phyloP scores from a whole-genome alignment of 2,329 filamentous ascomycete genomes.

The Venturia asperata region DNA sequence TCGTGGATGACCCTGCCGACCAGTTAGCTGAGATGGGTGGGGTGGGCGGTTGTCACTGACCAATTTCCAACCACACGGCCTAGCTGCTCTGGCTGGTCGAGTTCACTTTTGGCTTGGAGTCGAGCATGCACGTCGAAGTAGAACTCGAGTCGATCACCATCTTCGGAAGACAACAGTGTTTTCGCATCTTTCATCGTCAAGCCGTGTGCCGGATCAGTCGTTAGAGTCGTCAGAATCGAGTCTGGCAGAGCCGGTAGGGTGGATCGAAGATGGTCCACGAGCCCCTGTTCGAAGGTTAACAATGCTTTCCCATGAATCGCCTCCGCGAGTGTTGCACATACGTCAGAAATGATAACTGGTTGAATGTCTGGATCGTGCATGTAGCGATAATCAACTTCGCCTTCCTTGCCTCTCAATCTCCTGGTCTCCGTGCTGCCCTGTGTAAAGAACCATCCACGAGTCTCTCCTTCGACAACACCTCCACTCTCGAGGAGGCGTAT shows the following conservation, averaged over 20 bases:
- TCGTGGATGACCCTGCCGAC: conserved; percentile 43
- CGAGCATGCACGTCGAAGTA: conserved; percentile 60
- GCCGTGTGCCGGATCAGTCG: conserved; percentile 50
- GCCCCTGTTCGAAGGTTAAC: conserved; percentile 37
- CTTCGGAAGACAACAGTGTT: conserved; percentile 68
- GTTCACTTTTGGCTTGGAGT: conserved; percentile 33
- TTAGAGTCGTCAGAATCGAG: conserved; percentile 56
- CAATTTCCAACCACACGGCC: conserved; percentile 53
- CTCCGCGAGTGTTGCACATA: conserved; percentile 22
- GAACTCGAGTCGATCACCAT: conserved; percentile 73
- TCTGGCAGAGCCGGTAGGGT: conserved; percentile 69
- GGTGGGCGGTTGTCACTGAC: conserved; percentile 24
- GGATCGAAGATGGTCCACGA: conserved; percentile 56
- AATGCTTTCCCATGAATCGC: not conserved
- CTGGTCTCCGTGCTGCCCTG: conserved; percentile 76
- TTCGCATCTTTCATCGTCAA: conserved; percentile 77
- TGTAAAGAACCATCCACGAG: conserved; percentile 87
- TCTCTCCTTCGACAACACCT: conserved; percentile 72
- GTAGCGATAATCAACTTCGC: conserved; percentile 94
- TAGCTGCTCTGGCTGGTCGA: conserved; percentile 24
- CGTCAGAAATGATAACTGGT: conserved; percentile 64
- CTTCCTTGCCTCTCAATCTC: conserved; percentile 82
- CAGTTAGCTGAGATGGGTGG: not conserved
- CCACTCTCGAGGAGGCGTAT: conserved; percentile 72
- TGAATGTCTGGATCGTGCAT: conserved; percentile 94